Evolutionary conservation across 2,329 filamentous ascomycete genomes (phyloP).

Genomic region (Talaromyces sp.): DNA sequence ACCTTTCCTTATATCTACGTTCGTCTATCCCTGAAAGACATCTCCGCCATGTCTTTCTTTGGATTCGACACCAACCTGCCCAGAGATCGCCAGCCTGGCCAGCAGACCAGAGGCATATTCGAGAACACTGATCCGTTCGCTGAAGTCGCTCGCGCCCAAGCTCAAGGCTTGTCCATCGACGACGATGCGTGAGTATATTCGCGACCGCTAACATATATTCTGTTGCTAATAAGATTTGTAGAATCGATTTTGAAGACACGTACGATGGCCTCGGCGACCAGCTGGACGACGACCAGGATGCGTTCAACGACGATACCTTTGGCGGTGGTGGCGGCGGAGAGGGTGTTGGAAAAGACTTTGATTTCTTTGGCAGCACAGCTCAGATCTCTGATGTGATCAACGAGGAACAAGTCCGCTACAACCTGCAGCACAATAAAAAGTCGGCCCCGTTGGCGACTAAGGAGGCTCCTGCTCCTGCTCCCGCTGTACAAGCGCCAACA

Average conservation of each 20-base stretch:
- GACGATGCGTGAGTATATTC: conserved; percentile 51
- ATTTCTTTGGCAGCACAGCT: conserved; percentile 92
- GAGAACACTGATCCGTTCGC: conserved; percentile 88
- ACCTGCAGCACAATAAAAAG: conserved; percentile 66
- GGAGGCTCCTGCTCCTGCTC: conserved; percentile 35
- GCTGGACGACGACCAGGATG: conserved; percentile 88
- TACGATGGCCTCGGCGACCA: conserved; percentile 92
- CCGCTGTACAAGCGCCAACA: conserved; percentile 37
- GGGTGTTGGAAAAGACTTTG: conserved; percentile 82
- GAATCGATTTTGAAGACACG: conserved; percentile 90
- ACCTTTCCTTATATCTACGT: conserved; percentile 18
- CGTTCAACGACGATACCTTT: conserved; percentile 96
- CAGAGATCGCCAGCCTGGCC: conserved; percentile 64
- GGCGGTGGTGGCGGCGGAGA: conserved; percentile 48
- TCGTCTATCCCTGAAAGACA: conserved; percentile 21
- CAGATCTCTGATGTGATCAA: conserved; percentile 81
- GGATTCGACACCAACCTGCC: conserved; percentile 74
- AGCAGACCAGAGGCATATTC: conserved; percentile 70
- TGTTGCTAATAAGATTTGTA: conserved; percentile 32
- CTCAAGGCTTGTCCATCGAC: conserved; percentile 44
- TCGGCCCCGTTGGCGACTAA: conserved; percentile 43
- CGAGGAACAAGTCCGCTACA: conserved; percentile 84
- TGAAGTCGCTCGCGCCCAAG: conserved; percentile 63
- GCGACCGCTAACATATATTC: background rate
- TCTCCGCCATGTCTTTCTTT: conserved; percentile 77